Conservation (phyloP, 345 rosid genomes). For the Populus euphratica region DNA sequence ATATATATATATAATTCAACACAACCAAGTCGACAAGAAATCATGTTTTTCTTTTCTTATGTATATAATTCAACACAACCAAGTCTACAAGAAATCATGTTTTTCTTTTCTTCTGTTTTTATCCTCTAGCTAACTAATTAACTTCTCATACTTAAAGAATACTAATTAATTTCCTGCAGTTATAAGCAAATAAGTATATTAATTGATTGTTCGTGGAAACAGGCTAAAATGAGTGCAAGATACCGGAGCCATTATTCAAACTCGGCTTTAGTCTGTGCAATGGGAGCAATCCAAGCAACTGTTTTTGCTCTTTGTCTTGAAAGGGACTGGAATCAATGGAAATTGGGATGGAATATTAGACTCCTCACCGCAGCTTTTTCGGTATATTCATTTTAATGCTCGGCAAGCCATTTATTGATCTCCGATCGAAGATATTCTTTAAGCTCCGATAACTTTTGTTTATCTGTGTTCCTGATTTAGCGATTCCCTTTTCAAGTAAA, state of each 20-base stretch:
- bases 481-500: too few species aligned
- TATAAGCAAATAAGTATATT: background rate
- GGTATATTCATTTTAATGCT: constrained; percentile 14
- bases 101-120: too few species aligned
- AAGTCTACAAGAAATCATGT: too few species aligned
- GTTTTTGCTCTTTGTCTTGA: constrained; percentile 29
- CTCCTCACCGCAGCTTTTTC: constrained; percentile 36
- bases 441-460: background rate
- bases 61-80: too few species aligned
- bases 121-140: too few species aligned
- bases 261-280: constrained; percentile 39
- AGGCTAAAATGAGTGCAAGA: constrained; percentile 37
- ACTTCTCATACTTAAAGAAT: too few species aligned
- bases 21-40: too few species aligned
- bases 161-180: too few species aligned
- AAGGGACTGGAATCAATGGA: constrained; percentile 37
- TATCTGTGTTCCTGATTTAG: too few species aligned
- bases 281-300: constrained; percentile 33
- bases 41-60: too few species aligned
- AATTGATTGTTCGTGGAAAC: background rate
- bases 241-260: constrained; percentile 41
- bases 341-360: constrained; percentile 41
- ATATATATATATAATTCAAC: too few species aligned
- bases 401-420: background rate
- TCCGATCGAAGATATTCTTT: too few species aligned